Base-by-base conservation (phyloP, 106 monocot species). In the Cymbidium sinense region DNA sequence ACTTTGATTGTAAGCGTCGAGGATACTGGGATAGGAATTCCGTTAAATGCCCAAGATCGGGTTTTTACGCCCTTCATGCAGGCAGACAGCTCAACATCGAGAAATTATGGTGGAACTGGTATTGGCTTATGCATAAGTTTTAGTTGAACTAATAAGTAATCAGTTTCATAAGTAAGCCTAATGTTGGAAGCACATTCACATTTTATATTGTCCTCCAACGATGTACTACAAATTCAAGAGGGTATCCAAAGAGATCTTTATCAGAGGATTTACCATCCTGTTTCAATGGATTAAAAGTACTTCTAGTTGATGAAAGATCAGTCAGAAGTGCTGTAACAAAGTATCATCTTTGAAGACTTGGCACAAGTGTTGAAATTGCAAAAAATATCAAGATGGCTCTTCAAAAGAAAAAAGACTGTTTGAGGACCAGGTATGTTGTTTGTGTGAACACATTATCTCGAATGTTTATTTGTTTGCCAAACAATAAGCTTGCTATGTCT, bases 31-130 rank as follows among this genome's bases (percentile, higher is more conserved):
- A 86, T 90, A 17, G 98, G 98, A 19, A 99, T 99, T 77, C 98
- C 94, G 21, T 75, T 90, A 29, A 80, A 92, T 76, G 98, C 98
- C 13, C 98, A 99, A 64, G 83, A 90, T 75, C 82, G 94, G 11
- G 91, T 99, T 43, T 99, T 99, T 76, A 92, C 92, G 20, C 98
- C 98, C 27, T 99, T 99, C 73, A 99, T 99, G 98, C 98, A 94
- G 75, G 98, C 87, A 43, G 98, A 99, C 75, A 99, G 98, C 73
- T 99, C 98, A 51, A 99, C 94, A 54, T 99, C 98, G 19, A 85
- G 98, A 58, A 92, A 87, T 72, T 92, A 94, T 76, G 98, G 98
- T 41, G 98, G 98, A 76, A 99, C 98, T 27, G 98, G 98, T 65
- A 99, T 99, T 87, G 98, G 98, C 9, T 81, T 99, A 75, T 92